A percentile compares a stretch with the other conserved stretches of the same genome.
Evolutionary conservation across 257 asterid species (phyloP).

Genomic region (Ajuga chamaepitys): DNA sequence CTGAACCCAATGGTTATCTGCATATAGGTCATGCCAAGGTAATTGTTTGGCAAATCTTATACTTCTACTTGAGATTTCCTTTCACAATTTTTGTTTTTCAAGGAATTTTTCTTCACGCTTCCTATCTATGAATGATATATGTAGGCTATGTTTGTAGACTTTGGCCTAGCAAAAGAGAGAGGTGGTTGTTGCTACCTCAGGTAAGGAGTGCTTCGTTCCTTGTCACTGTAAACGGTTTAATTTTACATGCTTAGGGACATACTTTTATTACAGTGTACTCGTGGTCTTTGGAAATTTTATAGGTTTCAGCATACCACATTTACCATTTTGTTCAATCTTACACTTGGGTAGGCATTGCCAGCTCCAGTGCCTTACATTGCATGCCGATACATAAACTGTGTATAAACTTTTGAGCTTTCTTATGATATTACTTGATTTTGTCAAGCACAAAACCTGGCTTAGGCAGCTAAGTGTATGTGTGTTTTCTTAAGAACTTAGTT

Average conservation of each 20-base stretch:
- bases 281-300: background rate
- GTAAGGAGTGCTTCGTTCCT: conserved; percentile 30
- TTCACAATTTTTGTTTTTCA: too few species aligned
- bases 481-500: background rate
- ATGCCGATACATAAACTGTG: too few species aligned
- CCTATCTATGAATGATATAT: conserved; percentile 1
- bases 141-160: conserved; percentile 98
- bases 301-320: background rate
- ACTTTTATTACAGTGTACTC: background rate
- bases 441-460: background rate
- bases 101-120: background rate
- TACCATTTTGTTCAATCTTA: too few species aligned
- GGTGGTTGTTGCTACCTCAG: conserved; percentile 93
- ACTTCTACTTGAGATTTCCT: conserved; percentile 11
- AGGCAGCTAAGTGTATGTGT: too few species aligned
- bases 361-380: too few species aligned
- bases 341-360: too few species aligned
- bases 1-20: conserved; percentile 96
- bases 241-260: background rate
- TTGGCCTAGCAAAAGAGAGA: conserved; percentile 93
- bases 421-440: background rate
- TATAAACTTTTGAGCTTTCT: too few species aligned
- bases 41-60: conserved; percentile 11
- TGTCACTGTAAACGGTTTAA: background rate
- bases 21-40: conserved; percentile 99